Evolutionary conservation across 345 rosid species (phyloP).

Genomic region (Salix viminalis): DNA sequence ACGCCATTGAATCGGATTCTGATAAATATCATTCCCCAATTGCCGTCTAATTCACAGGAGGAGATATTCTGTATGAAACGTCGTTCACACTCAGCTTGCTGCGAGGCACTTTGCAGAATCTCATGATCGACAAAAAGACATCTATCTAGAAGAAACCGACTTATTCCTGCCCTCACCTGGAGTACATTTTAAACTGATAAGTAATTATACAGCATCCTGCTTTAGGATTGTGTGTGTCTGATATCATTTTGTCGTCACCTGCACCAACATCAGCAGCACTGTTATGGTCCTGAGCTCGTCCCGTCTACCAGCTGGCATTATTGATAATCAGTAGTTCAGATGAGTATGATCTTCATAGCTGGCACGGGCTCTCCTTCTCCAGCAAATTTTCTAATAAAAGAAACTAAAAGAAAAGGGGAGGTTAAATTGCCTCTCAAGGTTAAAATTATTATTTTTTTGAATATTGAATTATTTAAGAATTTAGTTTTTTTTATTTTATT

Average conservation of each 20-base stretch:
- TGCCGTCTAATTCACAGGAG: neutral
- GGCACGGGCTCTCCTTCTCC: too few relatives aligned
- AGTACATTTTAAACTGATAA: neutral
- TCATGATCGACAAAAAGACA: neutral
- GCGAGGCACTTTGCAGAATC: neutral
- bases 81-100: neutral
- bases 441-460: too few relatives aligned
- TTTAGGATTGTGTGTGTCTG: neutral
- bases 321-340: neutral
- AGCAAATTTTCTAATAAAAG: too few relatives aligned
- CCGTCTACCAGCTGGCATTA: neutral
- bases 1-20: slow-evolving; percentile 39
- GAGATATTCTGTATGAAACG: neutral
- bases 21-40: neutral
- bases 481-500: too few relatives aligned
- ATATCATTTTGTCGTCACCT: neutral
- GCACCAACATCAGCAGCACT: neutral
- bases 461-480: too few relatives aligned
- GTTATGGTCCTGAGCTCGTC: neutral
- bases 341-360: too few relatives aligned
- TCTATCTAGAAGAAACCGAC: neutral
- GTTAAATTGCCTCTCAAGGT: accelerated
- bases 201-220: neutral
- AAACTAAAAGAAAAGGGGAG: too few relatives aligned
- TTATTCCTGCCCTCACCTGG: neutral